Base-by-base conservation (phyloP, 441 rosid genomes). In the Erodium moschatum region DNA sequence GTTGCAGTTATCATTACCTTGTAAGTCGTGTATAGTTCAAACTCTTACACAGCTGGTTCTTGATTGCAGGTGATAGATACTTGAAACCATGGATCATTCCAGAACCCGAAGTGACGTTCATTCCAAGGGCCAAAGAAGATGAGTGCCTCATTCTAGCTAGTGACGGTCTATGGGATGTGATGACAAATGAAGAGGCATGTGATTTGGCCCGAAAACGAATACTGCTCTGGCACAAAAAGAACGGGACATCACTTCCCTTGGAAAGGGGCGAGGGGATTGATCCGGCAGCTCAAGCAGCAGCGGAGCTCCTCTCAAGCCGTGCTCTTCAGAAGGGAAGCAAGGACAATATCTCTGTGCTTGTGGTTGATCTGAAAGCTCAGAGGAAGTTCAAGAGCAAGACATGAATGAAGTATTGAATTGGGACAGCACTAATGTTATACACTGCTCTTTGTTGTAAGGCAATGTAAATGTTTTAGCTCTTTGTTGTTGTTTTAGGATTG, bases 121-220 rank as follows among this genome's bases (percentile, higher is more conserved):
- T 88, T 73, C 89, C 96, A 0, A 70, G 96, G 72, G 86, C 84
- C 18, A 88, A 84, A 81, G 97, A 88, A 69, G 97, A 91, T 15
- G 96, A 89, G 69, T 89, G 96, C 81, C 87, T 91, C 35, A 74
- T 91, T 74, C 78, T 89, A 58, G 97, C 94, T 1, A 91, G 97
- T 27, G 97, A 91, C 42, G 97, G 97, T 24, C 74, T 91, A 66
- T 91, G 97, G 97, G 97, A 91, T 77, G 96, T 91, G 54, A 82
- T 91, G 90, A 74, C 85, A n/a, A 91, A 91, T 50, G 92, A 91
- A 74, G 96, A 88, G 76, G 97, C 82, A n/a, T 89, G 92, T 64
- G 94, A 91, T 67, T 71, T 91, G 68, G 96, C 97, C 13, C 81
- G 94, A 19, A 89, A 75, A 72, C 79, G 94, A 58, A 86, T 91